Base-by-base conservation (phyloP, 768 basidiomycete genomes). In the Panaeolus cyanescens region DNA sequence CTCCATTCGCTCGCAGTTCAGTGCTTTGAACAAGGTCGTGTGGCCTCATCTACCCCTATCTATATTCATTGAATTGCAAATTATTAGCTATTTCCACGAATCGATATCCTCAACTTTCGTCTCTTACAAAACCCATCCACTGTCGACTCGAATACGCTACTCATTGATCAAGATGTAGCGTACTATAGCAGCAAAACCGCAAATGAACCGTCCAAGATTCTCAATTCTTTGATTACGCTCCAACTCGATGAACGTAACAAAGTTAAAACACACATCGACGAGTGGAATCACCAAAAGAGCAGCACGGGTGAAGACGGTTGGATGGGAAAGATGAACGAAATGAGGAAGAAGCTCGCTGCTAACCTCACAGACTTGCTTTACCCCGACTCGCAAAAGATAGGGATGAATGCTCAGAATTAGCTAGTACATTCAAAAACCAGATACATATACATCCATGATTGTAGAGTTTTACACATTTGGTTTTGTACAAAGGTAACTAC, bases 161-260 rank as follows among this genome's bases (percentile, higher is more conserved):
- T 83, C 32, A 78, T 82, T 54, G 80, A 82, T 65, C 80, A 79
- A 65, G 80, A 83, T 58, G 80, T 83, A 4, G 69, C 76, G 0
- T 83, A 82, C 65, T 82, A 69, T 67, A 74, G 77, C 15, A 70
- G 78, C 55, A 67, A 74, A 1, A 70, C 73, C 4, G 67, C 75
- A 2, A 66, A 72, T 15, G 71, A 74, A 8, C 80, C 82, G 0
- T 80, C 74, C n/a, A 82, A 83, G 72, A 75, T 74, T 1, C 65
- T 80, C 17, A 82, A 81, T 58, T 80, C 78, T 9, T 71, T 81
- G 8, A 64, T 83, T 34, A 80, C 78, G 0, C 59, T 82, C 55
- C 73, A 77, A 56, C 69, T 79, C 13, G 70, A 81, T 59, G 74
- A 73, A 2, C 58, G 67, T 4, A 72, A 78, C 57, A 73, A 79